Evolutionary conservation across 164 flowering plant species (phyloP).

Genomic region (Umbellularia californica): DNA sequence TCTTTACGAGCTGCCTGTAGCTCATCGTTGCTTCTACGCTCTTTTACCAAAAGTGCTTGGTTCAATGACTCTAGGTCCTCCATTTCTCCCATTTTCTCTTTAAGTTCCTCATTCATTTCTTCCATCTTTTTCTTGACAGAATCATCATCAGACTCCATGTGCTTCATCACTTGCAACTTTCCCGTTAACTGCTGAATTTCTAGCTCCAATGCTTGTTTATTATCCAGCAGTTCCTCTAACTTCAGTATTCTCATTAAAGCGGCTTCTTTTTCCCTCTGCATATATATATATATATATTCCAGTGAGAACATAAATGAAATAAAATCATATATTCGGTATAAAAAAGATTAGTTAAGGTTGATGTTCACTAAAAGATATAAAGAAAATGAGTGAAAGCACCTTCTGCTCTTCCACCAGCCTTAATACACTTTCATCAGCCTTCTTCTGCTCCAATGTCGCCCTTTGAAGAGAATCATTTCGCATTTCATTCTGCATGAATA

Average conservation of each 20-base stretch:
- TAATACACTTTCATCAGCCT: slow-evolving; percentile 52
- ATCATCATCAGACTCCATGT: slow-evolving; percentile 53
- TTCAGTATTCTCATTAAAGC: slow-evolving; percentile 43
- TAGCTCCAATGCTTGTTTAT: slow-evolving; percentile 66
- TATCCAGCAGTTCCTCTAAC: slow-evolving; percentile 57
- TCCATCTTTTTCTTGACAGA: slow-evolving; percentile 29
- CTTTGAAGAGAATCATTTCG: slow-evolving; percentile 24
- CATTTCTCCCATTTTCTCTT: slow-evolving; percentile 53
- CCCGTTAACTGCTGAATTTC: slow-evolving; percentile 69
- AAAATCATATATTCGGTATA: neutral
- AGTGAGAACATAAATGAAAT: neutral
- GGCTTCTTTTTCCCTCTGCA: slow-evolving; percentile 60
- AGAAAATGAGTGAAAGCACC: slow-evolving; percentile 26
- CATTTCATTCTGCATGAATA: slow-evolving; percentile 38
- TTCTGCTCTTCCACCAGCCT: slow-evolving; percentile 60
- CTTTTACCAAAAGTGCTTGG: slow-evolving; percentile 48
- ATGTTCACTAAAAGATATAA: neutral
- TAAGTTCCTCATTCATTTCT: slow-evolving; percentile 27
- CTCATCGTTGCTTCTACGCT: slow-evolving; percentile 34
- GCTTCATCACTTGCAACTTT: slow-evolving; percentile 52
- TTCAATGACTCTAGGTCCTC: slow-evolving; percentile 33
- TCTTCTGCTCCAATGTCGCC: slow-evolving; percentile 61
- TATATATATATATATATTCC: neutral
- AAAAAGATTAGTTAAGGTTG: neutral
- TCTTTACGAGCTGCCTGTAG: slow-evolving; percentile 51